These are phyloP conservation scores for Hysterium pulicare DNA, from an alignment of 2,329 filamentous ascomycete species.

Conservation along the genomic window DNA sequence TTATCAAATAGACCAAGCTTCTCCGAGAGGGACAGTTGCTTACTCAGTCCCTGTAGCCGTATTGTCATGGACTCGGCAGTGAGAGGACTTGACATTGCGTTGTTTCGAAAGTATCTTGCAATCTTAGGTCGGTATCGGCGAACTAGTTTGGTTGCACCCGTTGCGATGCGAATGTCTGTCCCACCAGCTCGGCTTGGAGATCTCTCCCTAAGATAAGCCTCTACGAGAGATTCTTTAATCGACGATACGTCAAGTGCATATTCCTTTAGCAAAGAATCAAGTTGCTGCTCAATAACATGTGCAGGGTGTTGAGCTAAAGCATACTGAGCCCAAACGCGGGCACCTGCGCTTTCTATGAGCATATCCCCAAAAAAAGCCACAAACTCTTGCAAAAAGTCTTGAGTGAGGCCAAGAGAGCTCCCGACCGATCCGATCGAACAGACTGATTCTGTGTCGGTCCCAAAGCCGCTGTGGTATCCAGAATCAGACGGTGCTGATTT, in stretches of 20 bases:
- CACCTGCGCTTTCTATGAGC: constrained; percentile 9
- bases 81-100: constrained; percentile 2
- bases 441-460: constrained; percentile 9
- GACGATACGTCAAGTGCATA: constrained; percentile 5
- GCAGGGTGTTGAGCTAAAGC: constrained; percentile 3
- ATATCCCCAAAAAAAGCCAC: constrained; percentile 9
- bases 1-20: constrained; percentile 5
- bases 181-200: not conserved
- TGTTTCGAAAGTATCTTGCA: constrained; percentile 8
- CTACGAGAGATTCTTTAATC: not conserved
- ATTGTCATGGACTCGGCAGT: not conserved
- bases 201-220: not conserved
- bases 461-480: constrained; percentile 8
- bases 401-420: constrained; percentile 9
- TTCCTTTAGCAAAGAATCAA: constrained; percentile 6
- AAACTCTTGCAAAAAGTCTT: constrained; percentile 11
- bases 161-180: constrained; percentile 1
- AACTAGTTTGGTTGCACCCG: constrained; percentile 5
- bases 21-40: constrained; percentile 7
- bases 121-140: constrained; percentile 9
- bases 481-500: constrained; percentile 4
- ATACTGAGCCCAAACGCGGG: constrained; percentile 4
- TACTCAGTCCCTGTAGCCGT: constrained; percentile 4
- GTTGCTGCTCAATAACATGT: constrained; percentile 3
- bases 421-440: constrained; percentile 8